A percentile compares a stretch with the other conserved stretches of the same genome.
Conservation (phyloP, 352 stramenopile species). For the Hyaloperonospora arabidopsidis region DNA sequence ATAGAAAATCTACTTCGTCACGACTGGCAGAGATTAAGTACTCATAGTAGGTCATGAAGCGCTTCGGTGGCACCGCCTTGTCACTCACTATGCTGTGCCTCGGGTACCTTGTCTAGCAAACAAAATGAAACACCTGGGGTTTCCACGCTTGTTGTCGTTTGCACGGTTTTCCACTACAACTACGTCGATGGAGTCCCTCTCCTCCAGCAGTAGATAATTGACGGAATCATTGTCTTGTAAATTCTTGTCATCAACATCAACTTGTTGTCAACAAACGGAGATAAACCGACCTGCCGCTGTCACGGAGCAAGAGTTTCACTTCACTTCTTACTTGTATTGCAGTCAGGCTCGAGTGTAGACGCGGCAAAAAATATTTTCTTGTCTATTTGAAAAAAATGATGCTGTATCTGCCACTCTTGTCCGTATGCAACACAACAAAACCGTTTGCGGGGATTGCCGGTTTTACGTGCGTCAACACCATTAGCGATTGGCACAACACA, state of each 20-base stretch:
- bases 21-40: constrained; percentile 62
- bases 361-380: constrained; percentile 65
- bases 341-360: constrained; percentile 38
- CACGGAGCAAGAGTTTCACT: constrained; percentile 48
- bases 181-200: constrained; percentile 59
- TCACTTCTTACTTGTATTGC: constrained; percentile 50
- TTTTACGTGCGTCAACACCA: constrained; percentile 21
- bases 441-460: constrained; percentile 20
- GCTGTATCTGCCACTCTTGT: constrained; percentile 47
- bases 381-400: constrained; percentile 59
- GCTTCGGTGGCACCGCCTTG: constrained; percentile 31
- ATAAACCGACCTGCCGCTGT: constrained; percentile 30
- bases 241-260: constrained; percentile 54
- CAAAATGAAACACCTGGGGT: constrained; percentile 14
- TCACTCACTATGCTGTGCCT: constrained; percentile 19
- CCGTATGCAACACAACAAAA: constrained; percentile 41
- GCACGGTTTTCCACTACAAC: constrained; percentile 51
- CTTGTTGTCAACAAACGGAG: constrained; percentile 45
- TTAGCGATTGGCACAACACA: constrained; percentile 53
- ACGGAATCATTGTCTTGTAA: constrained; percentile 38
- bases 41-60: constrained; percentile 77
- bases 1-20: constrained; percentile 39
- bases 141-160: constrained; percentile 26
- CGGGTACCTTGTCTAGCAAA: constrained; percentile 27
- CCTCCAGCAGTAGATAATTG: constrained; percentile 48